Conservation (phyloP, 2,329 filamentous ascomycete genomes). For the Xylaria sp. region DNA sequence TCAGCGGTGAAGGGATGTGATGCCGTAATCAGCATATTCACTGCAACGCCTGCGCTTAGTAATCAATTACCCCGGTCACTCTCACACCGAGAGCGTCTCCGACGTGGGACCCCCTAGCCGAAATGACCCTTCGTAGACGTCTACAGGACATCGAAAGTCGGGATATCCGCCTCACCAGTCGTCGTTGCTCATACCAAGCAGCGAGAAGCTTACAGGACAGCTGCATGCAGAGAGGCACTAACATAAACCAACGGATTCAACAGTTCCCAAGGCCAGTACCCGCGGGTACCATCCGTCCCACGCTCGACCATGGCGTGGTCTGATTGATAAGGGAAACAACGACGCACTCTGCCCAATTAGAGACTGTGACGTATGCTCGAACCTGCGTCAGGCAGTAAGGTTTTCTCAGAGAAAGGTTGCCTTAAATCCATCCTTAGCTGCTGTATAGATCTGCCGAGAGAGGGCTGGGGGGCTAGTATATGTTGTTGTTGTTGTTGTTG, state of each 20-base stretch:
- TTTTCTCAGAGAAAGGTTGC: not conserved
- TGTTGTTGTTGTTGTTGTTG: not conserved
- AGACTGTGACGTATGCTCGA: not conserved
- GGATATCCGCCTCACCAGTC: not conserved
- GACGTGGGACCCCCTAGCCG: not conserved
- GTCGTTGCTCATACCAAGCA: not conserved
- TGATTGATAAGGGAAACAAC: not conserved
- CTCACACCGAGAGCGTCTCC: constrained; percentile 1
- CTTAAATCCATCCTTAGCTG: not conserved
- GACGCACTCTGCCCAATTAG: not conserved
- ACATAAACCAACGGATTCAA: no score
- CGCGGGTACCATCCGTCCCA: no score
- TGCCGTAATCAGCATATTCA: not conserved
- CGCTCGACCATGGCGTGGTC: not conserved
- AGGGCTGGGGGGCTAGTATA: not conserved
- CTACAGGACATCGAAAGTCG: not conserved
- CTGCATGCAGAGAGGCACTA: not conserved
- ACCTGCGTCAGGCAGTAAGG: not conserved
- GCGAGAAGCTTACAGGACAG: no score
- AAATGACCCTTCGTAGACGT: not conserved
- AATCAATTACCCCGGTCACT: not conserved
- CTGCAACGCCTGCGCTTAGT: not conserved
- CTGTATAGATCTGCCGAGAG: not conserved
- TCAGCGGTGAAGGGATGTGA: not conserved
- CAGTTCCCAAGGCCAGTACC: no score